phyloP scores from a whole-genome alignment of 2,329 filamentous ascomycete species.

The Penicillium sp. region DNA sequence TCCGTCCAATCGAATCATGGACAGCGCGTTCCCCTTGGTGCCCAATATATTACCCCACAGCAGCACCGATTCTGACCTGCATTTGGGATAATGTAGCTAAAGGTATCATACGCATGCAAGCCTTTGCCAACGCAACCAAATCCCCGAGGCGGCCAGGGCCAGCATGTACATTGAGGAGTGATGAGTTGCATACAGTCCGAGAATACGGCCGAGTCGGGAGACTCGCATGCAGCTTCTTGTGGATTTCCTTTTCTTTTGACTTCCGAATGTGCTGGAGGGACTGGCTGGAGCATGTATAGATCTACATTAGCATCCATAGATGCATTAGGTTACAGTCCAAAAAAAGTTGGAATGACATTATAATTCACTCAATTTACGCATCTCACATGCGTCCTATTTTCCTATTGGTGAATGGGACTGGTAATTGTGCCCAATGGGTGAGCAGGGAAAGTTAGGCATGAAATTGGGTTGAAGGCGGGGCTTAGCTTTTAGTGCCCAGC shows the following conservation, averaged over 20 bases:
- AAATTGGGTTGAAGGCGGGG: conserved; percentile 7
- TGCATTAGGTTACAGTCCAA: not conserved
- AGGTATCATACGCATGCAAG: not conserved
- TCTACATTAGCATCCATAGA: not conserved
- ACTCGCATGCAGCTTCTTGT: not conserved
- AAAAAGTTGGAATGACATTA: not conserved
- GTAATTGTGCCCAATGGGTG: conserved; percentile 6
- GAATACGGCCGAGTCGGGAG: not conserved
- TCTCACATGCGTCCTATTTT: not conserved
- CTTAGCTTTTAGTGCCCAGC: conserved; percentile 19
- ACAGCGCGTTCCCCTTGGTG: not conserved
- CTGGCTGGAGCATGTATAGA: not conserved
- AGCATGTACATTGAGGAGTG: not conserved
- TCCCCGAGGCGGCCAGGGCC: not conserved
- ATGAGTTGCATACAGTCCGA: not conserved
- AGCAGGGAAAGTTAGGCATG: conserved; percentile 2
- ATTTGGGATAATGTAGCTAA: not conserved
- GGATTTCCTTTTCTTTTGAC: too few relatives aligned
- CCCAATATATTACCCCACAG: not conserved
- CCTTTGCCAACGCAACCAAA: not conserved
- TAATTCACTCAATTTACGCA: not conserved
- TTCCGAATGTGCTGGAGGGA: too few relatives aligned
- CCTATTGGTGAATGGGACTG: not conserved
- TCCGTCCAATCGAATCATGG: not conserved
- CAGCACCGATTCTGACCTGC: not conserved